These are phyloP conservation scores for Alternaria arbusti DNA, from an alignment of 2,329 filamentous ascomycete genomes.

Conservation along the genomic window DNA sequence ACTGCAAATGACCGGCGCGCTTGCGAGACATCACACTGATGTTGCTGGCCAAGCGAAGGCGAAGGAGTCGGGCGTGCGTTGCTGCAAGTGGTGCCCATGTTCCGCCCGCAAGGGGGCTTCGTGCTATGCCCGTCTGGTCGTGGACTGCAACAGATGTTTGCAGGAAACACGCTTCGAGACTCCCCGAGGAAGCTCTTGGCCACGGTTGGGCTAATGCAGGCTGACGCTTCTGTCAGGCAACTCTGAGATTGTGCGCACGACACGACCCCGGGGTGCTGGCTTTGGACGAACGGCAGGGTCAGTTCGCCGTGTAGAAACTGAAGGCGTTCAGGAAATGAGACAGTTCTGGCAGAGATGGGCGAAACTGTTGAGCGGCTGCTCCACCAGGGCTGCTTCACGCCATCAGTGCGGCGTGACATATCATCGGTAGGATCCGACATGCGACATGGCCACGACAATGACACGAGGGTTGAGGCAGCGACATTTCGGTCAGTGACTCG, in stretches of 20 bases:
- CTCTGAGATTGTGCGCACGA: neutral
- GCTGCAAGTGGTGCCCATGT: conserved; percentile 17
- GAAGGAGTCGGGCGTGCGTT: conserved; percentile 8
- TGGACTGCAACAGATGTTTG: conserved; percentile 20
- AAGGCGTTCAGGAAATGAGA: conserved; percentile 4
- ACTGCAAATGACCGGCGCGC: neutral
- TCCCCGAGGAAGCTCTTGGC: conserved; percentile 28
- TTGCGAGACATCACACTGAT: conserved; percentile 13
- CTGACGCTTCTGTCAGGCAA: conserved; percentile 15
- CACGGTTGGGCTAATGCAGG: conserved; percentile 12
- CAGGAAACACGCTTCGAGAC: conserved; percentile 31
- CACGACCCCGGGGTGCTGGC: neutral
- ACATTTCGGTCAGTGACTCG: neutral
- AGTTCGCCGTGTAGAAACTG: neutral
- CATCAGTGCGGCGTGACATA: conserved; percentile 3
- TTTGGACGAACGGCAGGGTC: neutral
- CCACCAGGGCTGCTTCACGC: neutral
- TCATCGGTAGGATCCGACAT: neutral
- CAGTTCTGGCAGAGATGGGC: neutral
- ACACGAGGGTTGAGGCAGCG: neutral
- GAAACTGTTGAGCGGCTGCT: neutral
- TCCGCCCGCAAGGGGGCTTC: conserved; percentile 6
- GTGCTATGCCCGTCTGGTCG: conserved; percentile 7
- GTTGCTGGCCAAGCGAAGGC: conserved; percentile 4
- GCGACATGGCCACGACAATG: conserved; percentile 1